Evolutionary conservation across 345 rosid genomes (phyloP), one percentile per base, ranked within the genome.

Genomic region (Bruguiera sexangula): DNA sequence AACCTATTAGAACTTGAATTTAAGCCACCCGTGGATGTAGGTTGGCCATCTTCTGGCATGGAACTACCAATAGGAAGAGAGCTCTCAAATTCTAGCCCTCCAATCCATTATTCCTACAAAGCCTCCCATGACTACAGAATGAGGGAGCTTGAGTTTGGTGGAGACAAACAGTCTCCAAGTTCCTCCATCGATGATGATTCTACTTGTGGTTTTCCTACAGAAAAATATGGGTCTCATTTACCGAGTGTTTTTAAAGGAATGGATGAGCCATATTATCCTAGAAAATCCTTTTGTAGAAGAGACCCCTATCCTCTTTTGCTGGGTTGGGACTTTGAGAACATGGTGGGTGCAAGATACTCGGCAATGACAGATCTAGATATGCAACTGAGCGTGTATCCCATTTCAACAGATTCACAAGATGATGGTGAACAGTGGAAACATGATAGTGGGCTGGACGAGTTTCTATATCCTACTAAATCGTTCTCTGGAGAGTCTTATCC

Each of bases 291-390:
- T 36, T 53, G 46, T 43, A 74, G 66, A 48, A 61, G 75, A 70
- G 69, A 69, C 65, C 66, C 67, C 32, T 78, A 70, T 21, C 32
- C 82, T 32, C 77, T 80, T 57, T 70, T 76, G 66, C 82, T 85
- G 7, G 85, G 73, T 66, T 84, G 89, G 89, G 81, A 85, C 67
- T 72, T 62, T 31, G 73, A 65, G 65, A 58, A 75, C 66, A 65
- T 53, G 66, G 67, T 69, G 32, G 64, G 75, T 78, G 81, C 82
- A 48, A 80, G 78, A 55, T 73, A 70, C 73, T 67, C 69, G 63
- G 61, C 82, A 54, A 50, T 66, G 20, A 72, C 30, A 24, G 67
- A 71, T 75, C 77, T 26, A 51, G 59, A 71, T 69, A 60, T 68
- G 63, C 78, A 80, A 68, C 77, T 79, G 68, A 82, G 63, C 71